Base-by-base conservation (phyloP, 192 early-diverging fungal genomes). In the Backusella liffmaniae region DNA sequence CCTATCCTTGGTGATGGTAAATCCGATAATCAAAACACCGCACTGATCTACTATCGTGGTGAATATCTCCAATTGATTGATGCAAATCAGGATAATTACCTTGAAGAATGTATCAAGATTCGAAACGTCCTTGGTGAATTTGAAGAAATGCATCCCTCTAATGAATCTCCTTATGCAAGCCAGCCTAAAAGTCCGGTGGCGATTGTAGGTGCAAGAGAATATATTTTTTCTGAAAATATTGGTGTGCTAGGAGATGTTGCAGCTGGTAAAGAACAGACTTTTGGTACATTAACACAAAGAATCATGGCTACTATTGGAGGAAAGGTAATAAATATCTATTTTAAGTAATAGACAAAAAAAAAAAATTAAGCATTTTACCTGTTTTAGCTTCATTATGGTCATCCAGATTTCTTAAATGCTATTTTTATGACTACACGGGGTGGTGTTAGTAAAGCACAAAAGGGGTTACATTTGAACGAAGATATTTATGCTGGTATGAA, bases 401-500 rank as follows among this genome's bases (percentile, higher is more conserved):
- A 96, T 79, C 94, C 95, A 1, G 95, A 96, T 76, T 96, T 95
- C 72, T 88, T 95, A 77, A 96, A 96, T 87, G 91, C 91, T 65
- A 89, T 93, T 46, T 95, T 90, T 79, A 95, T 96, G 95, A 92
- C 89, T 8, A 96, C 93, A 1, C 94, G 93, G 26, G 95, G 94
- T 73, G 94, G 95, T 77, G 90, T 96, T 41, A 92, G 90, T 26
- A 96, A 96, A 85, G 95, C 92, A 23, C 95, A 96, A 78, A 95
- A 93, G 76, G 95, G 95, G 39, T 82, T 96, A 67, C 95, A 96
- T 78, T 86, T 96, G 73, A 96, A 96, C 76, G 95, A 96, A 84
- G 95, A 96, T 86, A 96, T 96, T 81, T 96, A 93, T 69, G 94
- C 94, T 23, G 95, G 95, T 78, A 96, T 96, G 91, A 93, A 89